These are phyloP conservation scores for Neurospora terricola DNA, from an alignment of 495 filamentous ascomycete species.

Conservation along the genomic window DNA sequence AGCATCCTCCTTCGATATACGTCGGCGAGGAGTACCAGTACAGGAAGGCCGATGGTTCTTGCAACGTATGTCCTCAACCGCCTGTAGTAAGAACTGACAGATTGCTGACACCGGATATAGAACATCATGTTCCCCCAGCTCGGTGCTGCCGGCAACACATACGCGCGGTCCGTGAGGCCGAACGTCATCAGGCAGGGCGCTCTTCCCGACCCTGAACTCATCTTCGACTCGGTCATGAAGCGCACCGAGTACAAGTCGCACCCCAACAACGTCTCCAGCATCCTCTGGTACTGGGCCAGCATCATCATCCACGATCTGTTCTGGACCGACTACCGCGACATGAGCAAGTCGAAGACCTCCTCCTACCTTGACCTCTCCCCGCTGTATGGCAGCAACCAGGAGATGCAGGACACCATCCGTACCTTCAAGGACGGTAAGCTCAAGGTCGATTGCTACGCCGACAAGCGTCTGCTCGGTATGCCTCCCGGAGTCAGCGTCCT, in stretches of 20 bases:
- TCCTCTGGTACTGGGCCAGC: slow-evolving; percentile 81
- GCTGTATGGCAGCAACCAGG: slow-evolving; percentile 73
- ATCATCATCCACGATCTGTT: slow-evolving; percentile 72
- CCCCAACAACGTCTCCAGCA: slow-evolving; percentile 70
- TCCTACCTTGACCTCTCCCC: slow-evolving; percentile 81
- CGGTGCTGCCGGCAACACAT: slow-evolving; percentile 41
- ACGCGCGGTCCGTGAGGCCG: slow-evolving; percentile 66
- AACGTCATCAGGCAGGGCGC: slow-evolving; percentile 49
- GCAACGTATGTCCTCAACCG: slow-evolving; percentile 26
- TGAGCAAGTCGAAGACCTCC: slow-evolving; percentile 57
- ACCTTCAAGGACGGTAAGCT: slow-evolving; percentile 75
- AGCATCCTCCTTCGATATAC: slow-evolving; percentile 45
- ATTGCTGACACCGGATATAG: slow-evolving; percentile 9
- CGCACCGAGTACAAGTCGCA: slow-evolving; percentile 35
- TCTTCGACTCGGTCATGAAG: slow-evolving; percentile 64
- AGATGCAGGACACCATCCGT: slow-evolving; percentile 64
- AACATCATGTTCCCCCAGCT: slow-evolving; percentile 35
- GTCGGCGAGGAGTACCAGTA: slow-evolving; percentile 58
- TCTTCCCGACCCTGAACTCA: slow-evolving; percentile 62
- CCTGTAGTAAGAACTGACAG: neutral
- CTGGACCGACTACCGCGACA: slow-evolving; percentile 33
- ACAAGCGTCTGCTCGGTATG: slow-evolving; percentile 68
- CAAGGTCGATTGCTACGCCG: slow-evolving; percentile 73
- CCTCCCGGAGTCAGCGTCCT: slow-evolving; percentile 74
- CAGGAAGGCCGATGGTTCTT: slow-evolving; percentile 64